A percentile compares a stretch with the other conserved stretches of the same genome.
Conservation (phyloP, 2,329 filamentous ascomycete genomes). For the Diaporthe destruens region DNA sequence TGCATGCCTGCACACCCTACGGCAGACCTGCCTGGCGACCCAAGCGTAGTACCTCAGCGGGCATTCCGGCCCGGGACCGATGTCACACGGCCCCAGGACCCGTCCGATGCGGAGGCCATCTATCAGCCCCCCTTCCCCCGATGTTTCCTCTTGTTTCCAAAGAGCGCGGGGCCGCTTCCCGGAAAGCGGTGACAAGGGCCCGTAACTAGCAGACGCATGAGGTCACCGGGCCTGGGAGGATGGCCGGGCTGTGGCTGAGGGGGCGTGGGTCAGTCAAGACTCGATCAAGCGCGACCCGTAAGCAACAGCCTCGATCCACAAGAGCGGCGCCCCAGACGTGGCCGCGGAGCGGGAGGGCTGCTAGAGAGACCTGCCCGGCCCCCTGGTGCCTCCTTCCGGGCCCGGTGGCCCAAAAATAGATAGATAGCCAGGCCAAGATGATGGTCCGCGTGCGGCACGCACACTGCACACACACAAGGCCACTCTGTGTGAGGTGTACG, state of each 20-base stretch:
- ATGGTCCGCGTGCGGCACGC: slow-evolving; percentile 1
- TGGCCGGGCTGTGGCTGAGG: slow-evolving; percentile 26
- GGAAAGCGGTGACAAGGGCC: not conserved
- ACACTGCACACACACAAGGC: not conserved
- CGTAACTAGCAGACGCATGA: slow-evolving; percentile 4
- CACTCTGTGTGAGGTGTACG: not conserved
- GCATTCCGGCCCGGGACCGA: slow-evolving; percentile 12
- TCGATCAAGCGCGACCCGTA: slow-evolving; percentile 11
- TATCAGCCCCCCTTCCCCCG: not conserved
- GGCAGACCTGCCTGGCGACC: slow-evolving; percentile 9
- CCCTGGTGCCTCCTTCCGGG: slow-evolving; percentile 14
- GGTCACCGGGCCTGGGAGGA: not conserved
- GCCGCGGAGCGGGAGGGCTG: not conserved
- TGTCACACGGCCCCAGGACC: not conserved
- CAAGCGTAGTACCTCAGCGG: slow-evolving; percentile 13
- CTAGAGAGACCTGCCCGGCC: not conserved
- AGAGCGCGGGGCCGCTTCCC: not conserved
- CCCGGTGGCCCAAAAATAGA: slow-evolving; percentile 24
- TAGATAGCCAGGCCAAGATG: not conserved
- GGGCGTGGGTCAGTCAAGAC: not conserved
- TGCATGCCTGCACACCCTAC: slow-evolving; percentile 2
- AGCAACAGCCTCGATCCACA: slow-evolving; percentile 1
- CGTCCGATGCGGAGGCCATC: slow-evolving; percentile 1
- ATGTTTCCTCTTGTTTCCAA: not conserved
- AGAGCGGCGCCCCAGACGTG: slow-evolving; percentile 11